phyloP scores from a whole-genome alignment of 179 eudicot species.

The Beta macrorhiza region DNA sequence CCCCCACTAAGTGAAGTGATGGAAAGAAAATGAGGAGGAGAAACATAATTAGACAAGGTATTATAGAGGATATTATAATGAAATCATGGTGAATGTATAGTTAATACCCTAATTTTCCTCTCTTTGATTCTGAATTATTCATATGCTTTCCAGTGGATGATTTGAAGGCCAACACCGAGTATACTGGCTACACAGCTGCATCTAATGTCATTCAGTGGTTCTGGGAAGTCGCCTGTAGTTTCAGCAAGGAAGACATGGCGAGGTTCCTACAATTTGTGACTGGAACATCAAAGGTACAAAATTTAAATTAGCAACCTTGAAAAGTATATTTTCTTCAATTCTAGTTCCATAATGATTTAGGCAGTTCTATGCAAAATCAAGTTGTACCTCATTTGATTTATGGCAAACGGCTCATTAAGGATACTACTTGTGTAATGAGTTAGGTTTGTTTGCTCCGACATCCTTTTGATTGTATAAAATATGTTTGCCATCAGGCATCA shows the following conservation, averaged over 20 bases:
- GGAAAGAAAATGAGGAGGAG: no score
- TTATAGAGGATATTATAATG: no score
- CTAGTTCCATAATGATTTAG: neutral
- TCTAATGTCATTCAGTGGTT: conserved; percentile 91
- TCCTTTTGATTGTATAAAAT: neutral
- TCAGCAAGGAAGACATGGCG: conserved; percentile 96
- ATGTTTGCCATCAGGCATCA: neutral
- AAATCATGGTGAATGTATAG: no score
- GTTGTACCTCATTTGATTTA: neutral
- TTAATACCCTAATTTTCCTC: neutral
- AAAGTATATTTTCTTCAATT: neutral
- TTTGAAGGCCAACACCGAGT: conserved; percentile 91
- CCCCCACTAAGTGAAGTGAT: no score
- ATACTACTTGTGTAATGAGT: neutral
- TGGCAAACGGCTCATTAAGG: neutral
- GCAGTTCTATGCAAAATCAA: neutral
- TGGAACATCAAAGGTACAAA: conserved; percentile 91
- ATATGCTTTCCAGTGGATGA: conserved; percentile 71
- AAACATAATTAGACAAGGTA: no score
- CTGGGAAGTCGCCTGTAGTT: conserved; percentile 89
- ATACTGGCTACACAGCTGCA: conserved; percentile 81
- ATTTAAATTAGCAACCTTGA: neutral
- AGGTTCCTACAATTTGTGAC: conserved; percentile 91
- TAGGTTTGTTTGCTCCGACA: neutral
- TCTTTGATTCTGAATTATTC: conserved; percentile 18